phyloP scores from a whole-genome alignment of 2,329 filamentous ascomycete species.

The Penicillium sumatraense region DNA sequence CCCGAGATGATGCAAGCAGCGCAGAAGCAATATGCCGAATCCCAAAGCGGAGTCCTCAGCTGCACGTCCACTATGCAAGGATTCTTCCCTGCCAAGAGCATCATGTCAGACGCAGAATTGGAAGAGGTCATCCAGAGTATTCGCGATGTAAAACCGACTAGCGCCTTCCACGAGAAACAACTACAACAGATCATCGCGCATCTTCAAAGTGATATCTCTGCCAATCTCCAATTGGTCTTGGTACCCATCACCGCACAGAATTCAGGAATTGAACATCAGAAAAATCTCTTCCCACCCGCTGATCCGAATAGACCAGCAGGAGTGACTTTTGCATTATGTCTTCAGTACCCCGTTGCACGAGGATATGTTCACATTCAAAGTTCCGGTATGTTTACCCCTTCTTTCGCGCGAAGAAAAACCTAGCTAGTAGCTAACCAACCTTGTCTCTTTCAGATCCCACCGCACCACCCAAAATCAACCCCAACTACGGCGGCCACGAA shows the following conservation, averaged over 20 bases:
- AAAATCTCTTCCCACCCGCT: not conserved
- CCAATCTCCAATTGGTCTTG: not conserved
- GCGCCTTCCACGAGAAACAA: not conserved
- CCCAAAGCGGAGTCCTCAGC: constrained; percentile 4
- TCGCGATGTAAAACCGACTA: not conserved
- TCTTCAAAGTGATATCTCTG: not conserved
- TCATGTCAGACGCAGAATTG: not conserved
- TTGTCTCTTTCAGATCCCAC: constrained; percentile 13
- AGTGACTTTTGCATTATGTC: constrained; percentile 15
- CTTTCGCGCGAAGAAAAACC: too few species aligned
- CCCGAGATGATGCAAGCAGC: constrained; percentile 4
- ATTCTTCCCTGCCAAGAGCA: not conserved
- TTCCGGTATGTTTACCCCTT: not conserved
- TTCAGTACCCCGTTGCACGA: constrained; percentile 20
- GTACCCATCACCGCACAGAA: not conserved
- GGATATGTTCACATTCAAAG: constrained; percentile 20
- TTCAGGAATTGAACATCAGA: not conserved
- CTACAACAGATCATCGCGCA: not conserved
- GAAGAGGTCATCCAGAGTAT: not conserved
- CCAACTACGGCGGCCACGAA: constrained; percentile 14
- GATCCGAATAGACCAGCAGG: constrained; percentile 1
- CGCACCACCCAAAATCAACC: constrained; percentile 13
- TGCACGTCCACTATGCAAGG: not conserved
- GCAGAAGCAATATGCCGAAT: constrained; percentile 8
- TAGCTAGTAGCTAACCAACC: too few species aligned